Evolutionary conservation across 2,329 filamentous ascomycete species (phyloP).

Genomic region (Fusarium buxicola): DNA sequence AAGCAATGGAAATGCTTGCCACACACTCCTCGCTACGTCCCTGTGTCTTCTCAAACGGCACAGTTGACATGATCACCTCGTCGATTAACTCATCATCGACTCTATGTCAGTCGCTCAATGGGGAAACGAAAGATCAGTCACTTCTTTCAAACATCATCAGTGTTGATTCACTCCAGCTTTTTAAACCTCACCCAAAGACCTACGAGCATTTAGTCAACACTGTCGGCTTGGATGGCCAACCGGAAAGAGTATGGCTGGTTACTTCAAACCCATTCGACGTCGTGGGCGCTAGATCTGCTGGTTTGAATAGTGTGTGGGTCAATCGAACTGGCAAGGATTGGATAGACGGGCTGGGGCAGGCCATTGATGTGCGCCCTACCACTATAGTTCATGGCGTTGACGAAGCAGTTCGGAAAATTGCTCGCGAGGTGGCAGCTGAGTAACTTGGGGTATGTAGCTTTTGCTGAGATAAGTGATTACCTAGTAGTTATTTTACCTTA

Average conservation of each 20-base stretch:
- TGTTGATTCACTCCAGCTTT: constrained; percentile 69
- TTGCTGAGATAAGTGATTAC: too few species aligned
- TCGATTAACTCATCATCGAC: constrained; percentile 67
- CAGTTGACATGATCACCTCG: constrained; percentile 68
- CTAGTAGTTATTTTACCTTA: too few species aligned
- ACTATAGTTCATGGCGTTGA: constrained; percentile 67
- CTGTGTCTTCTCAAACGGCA: constrained; percentile 79
- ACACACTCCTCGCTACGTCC: constrained; percentile 57
- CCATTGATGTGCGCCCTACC: constrained; percentile 60
- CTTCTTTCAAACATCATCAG: constrained; percentile 66
- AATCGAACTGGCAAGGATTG: constrained; percentile 72
- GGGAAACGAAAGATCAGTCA: constrained; percentile 43
- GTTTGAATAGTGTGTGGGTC: constrained; percentile 75
- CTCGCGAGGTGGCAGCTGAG: too few species aligned
- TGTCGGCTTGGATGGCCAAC: constrained; percentile 58
- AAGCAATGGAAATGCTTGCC: constrained; percentile 62
- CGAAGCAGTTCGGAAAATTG: constrained; percentile 61
- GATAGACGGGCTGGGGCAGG: constrained; percentile 70
- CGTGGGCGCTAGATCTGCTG: constrained; percentile 70
- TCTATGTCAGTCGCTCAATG: constrained; percentile 8
- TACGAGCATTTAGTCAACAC: constrained; percentile 70
- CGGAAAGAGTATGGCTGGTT: constrained; percentile 72
- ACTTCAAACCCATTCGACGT: constrained; percentile 81
- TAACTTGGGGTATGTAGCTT: too few species aligned
- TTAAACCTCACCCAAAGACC: constrained; percentile 72